These are phyloP conservation scores for Monosiga brevicollis DNA, from an alignment of 78 protist species.

Conservation along the genomic window DNA sequence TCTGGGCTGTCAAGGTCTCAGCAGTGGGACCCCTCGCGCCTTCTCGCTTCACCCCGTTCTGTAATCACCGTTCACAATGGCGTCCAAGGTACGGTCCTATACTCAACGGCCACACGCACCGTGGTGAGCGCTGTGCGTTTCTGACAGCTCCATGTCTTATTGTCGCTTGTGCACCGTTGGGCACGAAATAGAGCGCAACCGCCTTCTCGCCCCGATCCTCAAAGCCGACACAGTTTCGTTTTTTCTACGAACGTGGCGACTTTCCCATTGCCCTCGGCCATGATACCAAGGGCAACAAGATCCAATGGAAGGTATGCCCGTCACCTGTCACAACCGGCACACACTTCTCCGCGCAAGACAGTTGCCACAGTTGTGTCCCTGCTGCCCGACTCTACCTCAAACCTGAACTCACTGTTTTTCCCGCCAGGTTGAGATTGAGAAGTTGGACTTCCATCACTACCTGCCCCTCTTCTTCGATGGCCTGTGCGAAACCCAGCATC, in stretches of 20 bases:
- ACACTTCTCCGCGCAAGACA: too few relatives aligned
- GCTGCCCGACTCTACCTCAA: neutral
- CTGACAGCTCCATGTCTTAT: too few relatives aligned
- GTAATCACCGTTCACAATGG: neutral
- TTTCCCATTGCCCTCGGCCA: conserved; percentile 76
- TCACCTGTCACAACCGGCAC: too few relatives aligned
- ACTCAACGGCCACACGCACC: too few relatives aligned
- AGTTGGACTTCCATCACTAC: conserved; percentile 88
- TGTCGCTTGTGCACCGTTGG: neutral
- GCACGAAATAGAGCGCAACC: neutral
- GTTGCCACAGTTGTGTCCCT: neutral
- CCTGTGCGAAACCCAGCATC: conserved; percentile 75
- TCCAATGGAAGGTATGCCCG: conserved; percentile 68
- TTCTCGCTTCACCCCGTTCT: neutral
- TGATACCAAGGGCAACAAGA: conserved; percentile 39
- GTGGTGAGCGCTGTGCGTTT: too few relatives aligned
- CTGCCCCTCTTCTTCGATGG: conserved; percentile 92
- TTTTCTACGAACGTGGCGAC: conserved; percentile 88
- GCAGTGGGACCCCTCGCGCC: neutral
- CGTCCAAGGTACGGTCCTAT: neutral
- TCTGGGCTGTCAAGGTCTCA: too few relatives aligned
- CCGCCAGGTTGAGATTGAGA: conserved; percentile 46
- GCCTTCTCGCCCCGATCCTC: too few relatives aligned
- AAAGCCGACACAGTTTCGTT: conserved; percentile 55
- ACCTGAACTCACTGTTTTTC: neutral